These are phyloP conservation scores for Syncephalastrum monosporum DNA, from an alignment of 371 early-diverging fungal species.

Conservation along the genomic window DNA sequence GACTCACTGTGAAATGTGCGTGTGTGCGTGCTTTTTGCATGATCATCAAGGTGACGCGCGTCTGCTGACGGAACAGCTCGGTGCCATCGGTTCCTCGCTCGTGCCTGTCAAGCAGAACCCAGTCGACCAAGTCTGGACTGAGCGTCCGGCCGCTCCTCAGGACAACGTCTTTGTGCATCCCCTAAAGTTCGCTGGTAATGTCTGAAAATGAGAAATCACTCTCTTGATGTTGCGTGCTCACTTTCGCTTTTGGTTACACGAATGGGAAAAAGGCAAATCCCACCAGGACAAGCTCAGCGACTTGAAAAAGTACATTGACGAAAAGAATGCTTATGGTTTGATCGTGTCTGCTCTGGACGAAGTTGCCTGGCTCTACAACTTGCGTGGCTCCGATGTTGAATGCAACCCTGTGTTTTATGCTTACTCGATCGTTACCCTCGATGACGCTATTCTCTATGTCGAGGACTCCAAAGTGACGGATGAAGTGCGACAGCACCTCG, in stretches of 20 bases:
- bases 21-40: neutral
- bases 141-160: constrained; percentile 66
- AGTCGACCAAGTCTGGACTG: constrained; percentile 82
- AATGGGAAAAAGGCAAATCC: constrained; percentile 22
- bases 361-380: constrained; percentile 96
- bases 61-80: constrained; percentile 55
- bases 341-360: constrained; percentile 91
- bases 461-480: constrained; percentile 41
- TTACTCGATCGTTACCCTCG: constrained; percentile 79
- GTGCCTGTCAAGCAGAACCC: constrained; percentile 66
- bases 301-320: constrained; percentile 56
- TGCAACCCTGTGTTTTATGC: constrained; percentile 98
- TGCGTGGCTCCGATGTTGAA: constrained; percentile 96
- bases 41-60: constrained; percentile 55
- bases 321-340: constrained; percentile 67
- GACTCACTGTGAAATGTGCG: neutral
- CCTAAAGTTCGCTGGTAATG: constrained; percentile 70
- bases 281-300: constrained; percentile 60
- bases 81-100: constrained; percentile 48
- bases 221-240: neutral
- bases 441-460: constrained; percentile 75
- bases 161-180: constrained; percentile 67
- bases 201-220: neutral
- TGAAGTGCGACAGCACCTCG: constrained; percentile 62
- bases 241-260: neutral